A percentile compares a stretch with the other conserved stretches of the same genome.
Evolutionary conservation across 2,329 filamentous ascomycete species (phyloP).

Genomic region (Alternaria ethzedia): DNA sequence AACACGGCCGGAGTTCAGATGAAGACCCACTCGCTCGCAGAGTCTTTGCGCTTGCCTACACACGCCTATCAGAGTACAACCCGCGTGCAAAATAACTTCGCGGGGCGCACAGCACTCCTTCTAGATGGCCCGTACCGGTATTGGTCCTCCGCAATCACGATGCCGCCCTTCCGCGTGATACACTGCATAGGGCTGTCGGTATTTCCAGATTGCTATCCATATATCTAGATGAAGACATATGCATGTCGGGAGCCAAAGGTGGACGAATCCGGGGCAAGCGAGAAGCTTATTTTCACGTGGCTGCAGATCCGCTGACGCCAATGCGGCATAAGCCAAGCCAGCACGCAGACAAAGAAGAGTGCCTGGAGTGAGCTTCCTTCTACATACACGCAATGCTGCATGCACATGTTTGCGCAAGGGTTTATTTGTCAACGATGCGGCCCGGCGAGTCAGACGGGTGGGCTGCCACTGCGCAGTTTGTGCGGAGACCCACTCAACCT

Average conservation of each 20-base stretch:
- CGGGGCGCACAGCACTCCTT: not conserved
- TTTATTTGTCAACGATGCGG: not conserved
- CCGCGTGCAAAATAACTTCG: not conserved
- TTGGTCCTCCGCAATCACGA: not conserved
- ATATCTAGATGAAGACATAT: not conserved
- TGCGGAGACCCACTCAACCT: slow-evolving; percentile 19
- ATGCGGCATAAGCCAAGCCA: not conserved
- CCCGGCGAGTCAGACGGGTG: not conserved
- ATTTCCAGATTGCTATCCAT: slow-evolving; percentile 11
- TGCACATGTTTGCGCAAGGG: slow-evolving; percentile 3
- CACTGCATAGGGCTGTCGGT: not conserved
- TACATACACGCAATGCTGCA: not conserved
- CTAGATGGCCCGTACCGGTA: not conserved
- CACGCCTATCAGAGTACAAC: not conserved
- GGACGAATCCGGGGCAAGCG: slow-evolving; percentile 8
- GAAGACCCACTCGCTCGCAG: not conserved
- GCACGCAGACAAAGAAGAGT: not conserved
- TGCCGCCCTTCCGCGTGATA: not conserved
- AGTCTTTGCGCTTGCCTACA: not conserved
- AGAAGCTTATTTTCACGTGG: slow-evolving; percentile 18
- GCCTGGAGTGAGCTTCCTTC: not conserved
- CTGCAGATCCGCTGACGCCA: not conserved
- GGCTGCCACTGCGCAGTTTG: slow-evolving; percentile 20
- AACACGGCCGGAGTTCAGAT: not conserved
- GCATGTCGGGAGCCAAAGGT: not conserved